These are phyloP conservation scores for Butyriboletus loyo DNA, from an alignment of 768 basidiomycete genomes.

Conservation along the genomic window DNA sequence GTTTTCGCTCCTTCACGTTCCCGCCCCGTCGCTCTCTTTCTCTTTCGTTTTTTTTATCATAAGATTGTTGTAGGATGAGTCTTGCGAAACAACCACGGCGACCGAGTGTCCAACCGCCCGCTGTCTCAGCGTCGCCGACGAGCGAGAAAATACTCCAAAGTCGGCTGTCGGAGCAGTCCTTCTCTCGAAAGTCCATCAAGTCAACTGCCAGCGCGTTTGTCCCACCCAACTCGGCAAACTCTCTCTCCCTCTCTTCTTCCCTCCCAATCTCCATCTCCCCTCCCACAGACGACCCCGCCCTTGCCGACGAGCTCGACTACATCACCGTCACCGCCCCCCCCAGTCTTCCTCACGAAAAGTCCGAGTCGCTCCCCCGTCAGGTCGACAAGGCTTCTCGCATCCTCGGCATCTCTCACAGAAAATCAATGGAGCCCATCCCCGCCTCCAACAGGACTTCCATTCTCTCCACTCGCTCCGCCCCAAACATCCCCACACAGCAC, in stretches of 20 bases:
- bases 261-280: neutral
- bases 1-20: neutral
- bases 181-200: slow-evolving; percentile 25
- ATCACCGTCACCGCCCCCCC: slow-evolving; percentile 46
- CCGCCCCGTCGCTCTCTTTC: neutral
- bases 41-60: neutral
- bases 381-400: slow-evolving; percentile 76
- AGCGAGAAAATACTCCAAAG: slow-evolving; percentile 45
- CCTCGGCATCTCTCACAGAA: slow-evolving; percentile 70
- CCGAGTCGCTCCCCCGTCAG: slow-evolving; percentile 36
- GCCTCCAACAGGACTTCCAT: slow-evolving; percentile 73
- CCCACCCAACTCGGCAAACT: slow-evolving; percentile 2
- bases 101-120: slow-evolving; percentile 20
- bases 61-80: slow-evolving; percentile 11
- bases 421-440: slow-evolving; percentile 83
- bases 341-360: slow-evolving; percentile 15
- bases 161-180: slow-evolving; percentile 49
- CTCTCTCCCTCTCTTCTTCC: slow-evolving; percentile 9
- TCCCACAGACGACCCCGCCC: slow-evolving; percentile 28
- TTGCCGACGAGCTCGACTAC: slow-evolving; percentile 75
- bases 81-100: slow-evolving; percentile 15
- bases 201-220: neutral
- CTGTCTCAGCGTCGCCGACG: slow-evolving; percentile 33
- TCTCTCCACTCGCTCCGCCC: slow-evolving; percentile 58
- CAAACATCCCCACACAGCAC: slow-evolving; percentile 52